Conservation (phyloP, 257 asterid species). For the Prunella vulgaris region DNA sequence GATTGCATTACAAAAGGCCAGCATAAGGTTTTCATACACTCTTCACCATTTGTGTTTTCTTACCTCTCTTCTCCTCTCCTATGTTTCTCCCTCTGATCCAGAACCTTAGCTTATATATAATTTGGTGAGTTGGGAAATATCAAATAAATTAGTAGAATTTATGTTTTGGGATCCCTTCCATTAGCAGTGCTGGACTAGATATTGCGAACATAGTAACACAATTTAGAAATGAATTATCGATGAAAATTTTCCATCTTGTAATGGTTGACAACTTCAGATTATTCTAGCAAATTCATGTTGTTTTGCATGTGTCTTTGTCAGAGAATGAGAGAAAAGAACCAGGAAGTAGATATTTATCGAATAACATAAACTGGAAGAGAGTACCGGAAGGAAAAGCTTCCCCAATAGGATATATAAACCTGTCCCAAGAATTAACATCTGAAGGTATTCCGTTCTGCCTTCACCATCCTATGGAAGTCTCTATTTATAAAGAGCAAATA, state of each 20-base stretch:
- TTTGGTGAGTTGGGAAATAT: neutral
- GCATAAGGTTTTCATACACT: conserved; percentile 50
- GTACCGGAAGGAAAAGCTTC: no score
- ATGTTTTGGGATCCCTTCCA: neutral
- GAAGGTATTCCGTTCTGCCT: no score
- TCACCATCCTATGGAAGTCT: no score
- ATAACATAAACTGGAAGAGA: no score
- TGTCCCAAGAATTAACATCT: no score
- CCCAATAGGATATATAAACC: no score
- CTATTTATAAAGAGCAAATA: no score
- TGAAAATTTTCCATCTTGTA: neutral
- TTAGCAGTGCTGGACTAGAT: neutral
- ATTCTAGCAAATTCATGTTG: neutral
- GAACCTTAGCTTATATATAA: neutral
- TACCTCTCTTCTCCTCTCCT: conserved; percentile 1
- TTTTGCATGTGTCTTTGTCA: neutral
- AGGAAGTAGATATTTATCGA: no score
- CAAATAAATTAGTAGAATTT: neutral
- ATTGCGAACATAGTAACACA: neutral
- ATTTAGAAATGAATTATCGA: neutral
- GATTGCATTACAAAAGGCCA: conserved; percentile 70
- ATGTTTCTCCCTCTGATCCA: neutral
- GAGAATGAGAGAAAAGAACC: no score
- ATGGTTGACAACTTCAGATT: neutral
- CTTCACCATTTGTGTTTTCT: neutral